Evolutionary conservation across 768 basidiomycete species (phyloP).

Genomic region (Cyclocybe aegerita): DNA sequence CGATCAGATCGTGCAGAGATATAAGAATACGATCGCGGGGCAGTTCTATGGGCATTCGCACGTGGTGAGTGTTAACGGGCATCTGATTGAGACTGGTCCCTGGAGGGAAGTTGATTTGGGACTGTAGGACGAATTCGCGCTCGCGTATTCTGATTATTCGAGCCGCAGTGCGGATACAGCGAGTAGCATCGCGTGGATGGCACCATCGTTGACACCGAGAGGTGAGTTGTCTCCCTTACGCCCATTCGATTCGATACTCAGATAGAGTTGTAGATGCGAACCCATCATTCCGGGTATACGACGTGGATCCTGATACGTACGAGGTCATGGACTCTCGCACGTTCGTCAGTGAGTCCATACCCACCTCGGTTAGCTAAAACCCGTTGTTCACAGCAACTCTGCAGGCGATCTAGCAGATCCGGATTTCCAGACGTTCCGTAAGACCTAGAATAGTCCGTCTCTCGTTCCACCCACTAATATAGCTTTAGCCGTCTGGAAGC

Average conservation of each 20-base stretch:
- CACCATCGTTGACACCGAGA: conserved; percentile 54
- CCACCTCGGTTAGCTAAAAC: conserved; percentile 21
- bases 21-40: conserved; percentile 51
- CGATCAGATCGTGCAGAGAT: conserved; percentile 57
- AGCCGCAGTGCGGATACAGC: conserved; percentile 41
- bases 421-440: no score
- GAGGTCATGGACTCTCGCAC: conserved; percentile 56
- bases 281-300: conserved; percentile 56
- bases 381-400: no score
- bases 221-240: conserved; percentile 28
- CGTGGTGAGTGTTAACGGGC: conserved; percentile 19
- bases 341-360: conserved; percentile 41
- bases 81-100: background rate
- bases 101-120: background rate
- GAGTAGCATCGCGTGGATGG: conserved; percentile 43
- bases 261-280: conserved; percentile 39
- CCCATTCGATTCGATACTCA: background rate
- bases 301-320: conserved; percentile 61
- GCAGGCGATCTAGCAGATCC: no score
- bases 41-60: conserved; percentile 64
- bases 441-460: no score
- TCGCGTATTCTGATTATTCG: conserved; percentile 53
- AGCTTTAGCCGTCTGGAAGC: conserved; percentile 34
- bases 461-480: no score
- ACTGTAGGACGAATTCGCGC: conserved; percentile 50